Conservation (phyloP, 768 basidiomycete species). For the Hydnomerulius pinastri region DNA sequence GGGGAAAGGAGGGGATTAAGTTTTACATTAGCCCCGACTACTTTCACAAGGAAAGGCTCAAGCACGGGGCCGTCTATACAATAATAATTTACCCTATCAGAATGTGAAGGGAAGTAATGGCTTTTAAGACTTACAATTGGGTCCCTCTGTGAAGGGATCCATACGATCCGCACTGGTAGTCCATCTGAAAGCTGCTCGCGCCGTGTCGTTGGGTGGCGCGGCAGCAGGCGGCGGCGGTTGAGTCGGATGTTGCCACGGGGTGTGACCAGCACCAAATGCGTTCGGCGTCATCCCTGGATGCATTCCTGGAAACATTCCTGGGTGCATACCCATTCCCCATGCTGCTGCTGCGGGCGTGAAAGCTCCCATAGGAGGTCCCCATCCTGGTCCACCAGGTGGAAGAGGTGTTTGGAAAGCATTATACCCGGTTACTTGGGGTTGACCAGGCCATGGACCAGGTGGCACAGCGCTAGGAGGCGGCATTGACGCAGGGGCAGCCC, state of each 20-base stretch:
- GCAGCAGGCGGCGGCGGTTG: constrained; percentile 27
- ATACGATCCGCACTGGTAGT: constrained; percentile 33
- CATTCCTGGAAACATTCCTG: no score
- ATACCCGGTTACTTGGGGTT: constrained; percentile 24
- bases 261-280: constrained; percentile 21
- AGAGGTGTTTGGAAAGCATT: constrained; percentile 34
- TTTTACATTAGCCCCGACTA: constrained; percentile 47
- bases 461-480: constrained; percentile 25
- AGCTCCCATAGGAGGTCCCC: constrained; percentile 17
- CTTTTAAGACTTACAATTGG: constrained; percentile 39
- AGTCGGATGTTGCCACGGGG: constrained; percentile 30
- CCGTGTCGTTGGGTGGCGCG: constrained; percentile 22
- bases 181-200: constrained; percentile 32
- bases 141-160: constrained; percentile 41
- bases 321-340: no score
- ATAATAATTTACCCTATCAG: constrained; percentile 16
- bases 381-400: constrained; percentile 24
- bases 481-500: constrained; percentile 21
- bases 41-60: constrained; percentile 54
- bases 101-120: not conserved
- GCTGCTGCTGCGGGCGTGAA: constrained; percentile 27
- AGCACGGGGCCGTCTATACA: constrained; percentile 69
- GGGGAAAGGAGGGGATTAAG: constrained; percentile 67
- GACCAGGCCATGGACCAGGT: constrained; percentile 21
- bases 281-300: constrained; percentile 26